Evolutionary conservation across 768 basidiomycete genomes (phyloP).

Genomic region (Trametes coccinea): DNA sequence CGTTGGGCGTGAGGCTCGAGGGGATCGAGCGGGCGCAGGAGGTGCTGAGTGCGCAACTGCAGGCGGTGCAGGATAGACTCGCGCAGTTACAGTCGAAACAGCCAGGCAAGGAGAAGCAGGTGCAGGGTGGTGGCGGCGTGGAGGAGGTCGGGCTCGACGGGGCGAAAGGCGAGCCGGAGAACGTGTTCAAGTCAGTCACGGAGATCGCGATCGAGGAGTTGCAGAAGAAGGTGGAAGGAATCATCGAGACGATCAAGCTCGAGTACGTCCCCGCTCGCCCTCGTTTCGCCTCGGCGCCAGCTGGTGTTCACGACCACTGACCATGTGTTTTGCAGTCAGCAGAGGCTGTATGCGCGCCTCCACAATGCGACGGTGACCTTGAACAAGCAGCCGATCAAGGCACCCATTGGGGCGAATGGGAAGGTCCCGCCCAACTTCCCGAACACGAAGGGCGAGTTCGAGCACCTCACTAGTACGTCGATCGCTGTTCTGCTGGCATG

Average conservation of each 20-base stretch:
- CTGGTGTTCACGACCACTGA: not conserved
- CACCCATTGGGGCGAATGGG: slow-evolving; percentile 35
- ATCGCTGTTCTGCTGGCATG: not conserved
- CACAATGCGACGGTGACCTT: slow-evolving; percentile 37
- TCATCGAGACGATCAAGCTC: slow-evolving; percentile 34
- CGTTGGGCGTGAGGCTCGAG: slow-evolving; percentile 32
- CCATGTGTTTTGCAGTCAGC: slow-evolving; percentile 31
- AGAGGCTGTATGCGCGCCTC: slow-evolving; percentile 39
- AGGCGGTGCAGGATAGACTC: slow-evolving; percentile 32
- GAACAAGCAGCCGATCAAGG: slow-evolving; percentile 35
- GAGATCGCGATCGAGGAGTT: slow-evolving; percentile 35
- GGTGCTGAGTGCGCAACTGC: slow-evolving; percentile 34
- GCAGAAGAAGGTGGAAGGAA: slow-evolving; percentile 38
- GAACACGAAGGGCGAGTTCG: slow-evolving; percentile 42
- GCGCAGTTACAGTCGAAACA: slow-evolving; percentile 2
- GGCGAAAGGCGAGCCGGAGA: slow-evolving; percentile 23
- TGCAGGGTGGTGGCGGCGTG: not conserved
- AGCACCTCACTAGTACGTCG: slow-evolving; percentile 44
- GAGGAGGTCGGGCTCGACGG: slow-evolving; percentile 13
- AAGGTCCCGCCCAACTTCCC: slow-evolving; percentile 41
- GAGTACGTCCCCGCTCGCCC: slow-evolving; percentile 33
- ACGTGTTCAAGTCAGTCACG: slow-evolving; percentile 31
- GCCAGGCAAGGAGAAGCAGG: not conserved
- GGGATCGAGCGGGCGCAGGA: slow-evolving; percentile 37
- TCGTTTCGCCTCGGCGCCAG: not conserved